Evolutionary conservation across 805 yeast species (phyloP).

Genomic region (Vanderwaltozyma verrucispora): DNA sequence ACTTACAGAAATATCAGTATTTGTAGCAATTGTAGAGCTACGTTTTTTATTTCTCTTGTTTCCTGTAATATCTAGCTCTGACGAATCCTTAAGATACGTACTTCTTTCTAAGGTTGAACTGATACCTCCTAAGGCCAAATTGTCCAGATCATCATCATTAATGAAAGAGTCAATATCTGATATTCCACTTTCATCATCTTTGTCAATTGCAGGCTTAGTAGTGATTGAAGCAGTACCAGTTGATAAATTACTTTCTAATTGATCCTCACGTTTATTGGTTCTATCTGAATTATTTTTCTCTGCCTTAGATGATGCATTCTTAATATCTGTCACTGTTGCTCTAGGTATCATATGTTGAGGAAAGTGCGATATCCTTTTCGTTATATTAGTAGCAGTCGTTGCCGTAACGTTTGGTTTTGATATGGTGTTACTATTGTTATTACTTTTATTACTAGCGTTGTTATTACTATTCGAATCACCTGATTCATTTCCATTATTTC

Average conservation of each 20-base stretch:
- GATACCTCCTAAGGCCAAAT: slow-evolving; percentile 11
- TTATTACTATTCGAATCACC: not conserved
- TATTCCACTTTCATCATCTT: slow-evolving; percentile 5
- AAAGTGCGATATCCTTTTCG: slow-evolving; percentile 11
- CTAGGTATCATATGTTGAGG: slow-evolving; percentile 14
- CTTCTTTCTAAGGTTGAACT: not conserved
- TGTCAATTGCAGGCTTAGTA: not conserved
- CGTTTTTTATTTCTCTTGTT: not conserved
- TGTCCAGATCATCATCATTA: slow-evolving; percentile 24
- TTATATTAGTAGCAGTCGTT: slow-evolving; percentile 1
- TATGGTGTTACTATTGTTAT: not conserved
- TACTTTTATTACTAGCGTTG: slow-evolving; percentile 1
- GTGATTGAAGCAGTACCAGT: not conserved
- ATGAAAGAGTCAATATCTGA: slow-evolving; percentile 27
- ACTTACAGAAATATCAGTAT: slow-evolving; percentile 1
- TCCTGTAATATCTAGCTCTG: slow-evolving; percentile 1
- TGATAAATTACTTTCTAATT: not conserved
- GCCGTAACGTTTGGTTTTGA: not conserved
- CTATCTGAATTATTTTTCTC: slow-evolving; percentile 3
- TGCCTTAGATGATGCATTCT: slow-evolving; percentile 6
- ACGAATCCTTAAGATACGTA: not conserved
- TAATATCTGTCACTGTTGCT: slow-evolving; percentile 8
- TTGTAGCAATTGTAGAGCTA: not conserved
- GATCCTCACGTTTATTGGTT: not conserved
- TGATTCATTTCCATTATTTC: not conserved